phyloP scores from a whole-genome alignment of 306 rosid species.

The Nissolia schottii region DNA sequence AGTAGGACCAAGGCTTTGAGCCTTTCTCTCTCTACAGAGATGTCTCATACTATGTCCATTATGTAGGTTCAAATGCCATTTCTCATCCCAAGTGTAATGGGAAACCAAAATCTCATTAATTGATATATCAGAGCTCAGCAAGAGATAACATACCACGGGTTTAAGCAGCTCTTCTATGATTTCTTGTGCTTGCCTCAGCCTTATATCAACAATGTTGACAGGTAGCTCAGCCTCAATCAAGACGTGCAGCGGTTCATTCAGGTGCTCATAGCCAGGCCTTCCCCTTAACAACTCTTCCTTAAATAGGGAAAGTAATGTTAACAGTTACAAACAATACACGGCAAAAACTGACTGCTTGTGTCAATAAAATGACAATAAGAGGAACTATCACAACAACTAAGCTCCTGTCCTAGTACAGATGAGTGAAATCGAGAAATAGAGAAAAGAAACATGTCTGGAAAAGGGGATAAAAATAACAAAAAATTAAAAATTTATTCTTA shows the following conservation, averaged over 20 bases:
- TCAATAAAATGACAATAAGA: background rate
- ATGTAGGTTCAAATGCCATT: too few relatives aligned
- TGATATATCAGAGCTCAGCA: background rate
- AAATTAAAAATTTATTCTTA: too few relatives aligned
- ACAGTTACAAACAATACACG: background rate
- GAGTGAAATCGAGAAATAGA: too few relatives aligned
- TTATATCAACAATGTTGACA: slow-evolving; percentile 60
- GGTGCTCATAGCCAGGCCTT: slow-evolving; percentile 89
- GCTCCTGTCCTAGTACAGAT: too few relatives aligned
- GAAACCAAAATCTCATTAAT: too few relatives aligned
- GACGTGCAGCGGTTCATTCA: slow-evolving; percentile 87
- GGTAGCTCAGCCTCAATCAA: slow-evolving; percentile 92
- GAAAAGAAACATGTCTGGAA: too few relatives aligned
- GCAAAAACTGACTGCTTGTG: background rate
- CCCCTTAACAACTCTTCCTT: slow-evolving; percentile 91
- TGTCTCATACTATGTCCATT: too few relatives aligned
- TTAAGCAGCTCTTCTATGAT: slow-evolving; percentile 86
- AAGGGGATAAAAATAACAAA: too few relatives aligned
- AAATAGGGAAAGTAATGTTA: slow-evolving; percentile 13
- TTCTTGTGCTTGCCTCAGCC: slow-evolving; percentile 85
- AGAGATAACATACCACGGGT: slow-evolving; percentile 59
- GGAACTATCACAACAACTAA: background rate
- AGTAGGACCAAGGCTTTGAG: too few relatives aligned
- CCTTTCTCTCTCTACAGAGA: too few relatives aligned
- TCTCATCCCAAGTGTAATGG: too few relatives aligned